Conservation (phyloP, 331 rosid genomes). For the Stylosanthes scabra region DNA sequence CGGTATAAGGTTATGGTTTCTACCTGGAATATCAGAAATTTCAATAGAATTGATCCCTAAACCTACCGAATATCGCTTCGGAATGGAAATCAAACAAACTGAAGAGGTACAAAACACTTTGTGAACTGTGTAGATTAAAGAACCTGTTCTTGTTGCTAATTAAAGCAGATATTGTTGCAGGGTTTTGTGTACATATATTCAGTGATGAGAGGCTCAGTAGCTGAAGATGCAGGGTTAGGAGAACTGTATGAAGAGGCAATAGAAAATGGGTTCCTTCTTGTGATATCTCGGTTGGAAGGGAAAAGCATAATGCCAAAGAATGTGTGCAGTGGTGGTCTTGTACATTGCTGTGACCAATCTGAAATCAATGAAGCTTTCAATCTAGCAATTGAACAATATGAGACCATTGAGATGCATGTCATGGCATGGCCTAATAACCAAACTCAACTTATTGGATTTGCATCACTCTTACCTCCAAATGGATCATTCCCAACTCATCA, state of each 20-base stretch:
- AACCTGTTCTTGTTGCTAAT: too few relatives aligned
- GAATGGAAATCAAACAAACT: constrained; percentile 71
- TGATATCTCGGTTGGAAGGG: constrained; percentile 41
- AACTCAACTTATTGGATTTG: neutral
- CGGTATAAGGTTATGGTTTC: constrained; percentile 78
- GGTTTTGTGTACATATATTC: constrained; percentile 47
- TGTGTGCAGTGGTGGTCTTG: constrained; percentile 38
- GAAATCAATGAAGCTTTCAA: constrained; percentile 1
- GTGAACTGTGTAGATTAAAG: neutral
- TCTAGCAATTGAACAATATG: neutral
- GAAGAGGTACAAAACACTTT: constrained; percentile 51
- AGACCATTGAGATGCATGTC: constrained; percentile 3
- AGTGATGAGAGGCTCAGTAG: constrained; percentile 36
- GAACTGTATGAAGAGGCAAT: constrained; percentile 41
- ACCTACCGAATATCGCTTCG: constrained; percentile 54
- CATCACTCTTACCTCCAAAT: too few relatives aligned
- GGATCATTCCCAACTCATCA: too few relatives aligned
- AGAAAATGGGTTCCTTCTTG: constrained; percentile 41
- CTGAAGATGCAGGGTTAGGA: constrained; percentile 40
- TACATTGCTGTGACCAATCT: constrained; percentile 33
- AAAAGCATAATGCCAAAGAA: constrained; percentile 42
- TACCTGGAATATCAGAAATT: constrained; percentile 72
- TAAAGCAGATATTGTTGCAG: neutral
- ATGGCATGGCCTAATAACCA: constrained; percentile 30
- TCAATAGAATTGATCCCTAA: constrained; percentile 56